phyloP scores from a whole-genome alignment of 164 flowering plant species.

The grape (Vitis vinifera) region ASM3070453v1 NC_081814.1:1408001-1408500 shows the following conservation, averaged over 20 bases:
- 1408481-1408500: conserved; percentile 14
- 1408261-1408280: conserved; percentile 83
- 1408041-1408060: too few relatives aligned
- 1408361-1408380: conserved; percentile 36
- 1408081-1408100: too few relatives aligned
- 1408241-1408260: conserved; percentile 51
- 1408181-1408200: not conserved
- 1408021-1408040: too few relatives aligned
- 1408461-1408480: conserved; percentile 15
- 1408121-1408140: too few relatives aligned
- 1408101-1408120: too few relatives aligned
- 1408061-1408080: too few relatives aligned
- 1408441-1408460: conserved; percentile 9
- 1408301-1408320: conserved; percentile 98
- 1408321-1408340: conserved; percentile 42
- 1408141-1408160: not conserved
- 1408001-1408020: too few relatives aligned
- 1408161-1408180: not conserved
- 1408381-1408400: conserved; percentile 8
- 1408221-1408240: not conserved
- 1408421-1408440: conserved; percentile 10
- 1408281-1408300: conserved; percentile 82
- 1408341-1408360: conserved; percentile 18
- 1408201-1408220: not conserved
- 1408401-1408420: not conserved